These are phyloP conservation scores for Parmelia sp. DNA, from an alignment of 495 filamentous ascomycete species.

Conservation along the genomic window DNA sequence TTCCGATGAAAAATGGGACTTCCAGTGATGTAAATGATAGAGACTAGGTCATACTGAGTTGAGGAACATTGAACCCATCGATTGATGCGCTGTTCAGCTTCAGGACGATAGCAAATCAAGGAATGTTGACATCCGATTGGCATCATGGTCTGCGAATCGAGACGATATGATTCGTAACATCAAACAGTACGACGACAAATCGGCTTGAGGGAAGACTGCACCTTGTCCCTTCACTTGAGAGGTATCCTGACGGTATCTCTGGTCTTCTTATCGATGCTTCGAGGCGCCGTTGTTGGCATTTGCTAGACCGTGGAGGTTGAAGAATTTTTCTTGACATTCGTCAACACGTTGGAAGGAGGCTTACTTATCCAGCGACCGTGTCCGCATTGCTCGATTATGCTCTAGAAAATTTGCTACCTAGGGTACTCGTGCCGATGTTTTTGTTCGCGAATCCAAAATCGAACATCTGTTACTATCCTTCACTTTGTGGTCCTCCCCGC, in stretches of 20 bases:
- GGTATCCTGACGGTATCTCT: neutral
- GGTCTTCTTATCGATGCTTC: neutral
- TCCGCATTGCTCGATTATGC: neutral
- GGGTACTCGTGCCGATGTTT: neutral
- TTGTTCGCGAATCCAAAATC: neutral
- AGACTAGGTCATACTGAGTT: neutral
- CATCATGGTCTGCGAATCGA: neutral
- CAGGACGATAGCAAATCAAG: neutral
- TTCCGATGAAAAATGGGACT: neutral
- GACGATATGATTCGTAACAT: neutral
- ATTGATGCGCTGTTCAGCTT: neutral
- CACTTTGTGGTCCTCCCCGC: neutral
- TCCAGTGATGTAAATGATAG: neutral
- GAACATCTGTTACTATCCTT: neutral
- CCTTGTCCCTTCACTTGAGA: neutral
- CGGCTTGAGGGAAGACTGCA: neutral
- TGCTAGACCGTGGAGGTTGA: neutral
- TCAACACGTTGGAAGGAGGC: neutral
- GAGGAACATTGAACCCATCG: neutral
- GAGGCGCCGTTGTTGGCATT: neutral
- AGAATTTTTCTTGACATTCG: neutral
- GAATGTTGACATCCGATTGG: neutral
- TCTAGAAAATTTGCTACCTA: neutral
- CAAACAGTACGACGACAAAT: neutral
- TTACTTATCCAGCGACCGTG: neutral